Conservation (phyloP, 2,329 filamentous ascomycete species). For the Trichoderma gracile region DNA sequence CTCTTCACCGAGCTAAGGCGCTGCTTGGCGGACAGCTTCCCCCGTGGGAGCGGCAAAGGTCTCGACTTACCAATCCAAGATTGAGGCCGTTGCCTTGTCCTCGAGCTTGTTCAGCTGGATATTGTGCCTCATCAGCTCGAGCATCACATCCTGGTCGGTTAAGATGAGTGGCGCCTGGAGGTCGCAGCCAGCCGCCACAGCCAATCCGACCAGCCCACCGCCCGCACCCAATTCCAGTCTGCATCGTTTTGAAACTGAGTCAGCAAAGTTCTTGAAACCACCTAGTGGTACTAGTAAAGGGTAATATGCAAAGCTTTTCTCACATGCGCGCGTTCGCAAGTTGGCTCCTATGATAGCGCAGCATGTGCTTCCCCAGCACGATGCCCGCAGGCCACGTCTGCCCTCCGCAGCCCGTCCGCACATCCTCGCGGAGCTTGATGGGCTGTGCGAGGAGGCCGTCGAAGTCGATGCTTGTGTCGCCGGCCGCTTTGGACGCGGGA, state of each 20-base stretch:
- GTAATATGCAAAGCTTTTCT: constrained; percentile 45
- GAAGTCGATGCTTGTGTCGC: constrained; percentile 61
- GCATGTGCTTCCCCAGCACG: constrained; percentile 81
- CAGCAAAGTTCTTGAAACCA: neutral
- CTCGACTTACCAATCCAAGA: constrained; percentile 75
- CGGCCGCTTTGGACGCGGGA: constrained; percentile 57
- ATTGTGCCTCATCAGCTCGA: constrained; percentile 82
- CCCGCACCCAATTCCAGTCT: constrained; percentile 92
- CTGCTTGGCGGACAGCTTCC: neutral
- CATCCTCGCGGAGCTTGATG: constrained; percentile 79
- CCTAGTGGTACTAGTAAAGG: no score
- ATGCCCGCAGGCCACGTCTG: constrained; percentile 94
- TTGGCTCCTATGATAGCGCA: constrained; percentile 67
- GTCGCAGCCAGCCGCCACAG: constrained; percentile 58
- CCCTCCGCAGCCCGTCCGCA: constrained; percentile 85
- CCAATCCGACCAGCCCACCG: constrained; percentile 78
- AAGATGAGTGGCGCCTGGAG: constrained; percentile 64
- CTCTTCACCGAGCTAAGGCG: neutral
- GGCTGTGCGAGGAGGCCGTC: constrained; percentile 70
- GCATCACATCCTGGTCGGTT: constrained; percentile 87
- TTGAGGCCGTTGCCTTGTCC: constrained; percentile 61
- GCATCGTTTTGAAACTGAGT: neutral
- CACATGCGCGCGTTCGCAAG: constrained; percentile 72
- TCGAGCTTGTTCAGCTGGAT: constrained; percentile 76
- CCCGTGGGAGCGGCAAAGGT: neutral